Evolutionary conservation across 495 filamentous ascomycete genomes (phyloP).

Genomic region (Ramalina peruviana): DNA sequence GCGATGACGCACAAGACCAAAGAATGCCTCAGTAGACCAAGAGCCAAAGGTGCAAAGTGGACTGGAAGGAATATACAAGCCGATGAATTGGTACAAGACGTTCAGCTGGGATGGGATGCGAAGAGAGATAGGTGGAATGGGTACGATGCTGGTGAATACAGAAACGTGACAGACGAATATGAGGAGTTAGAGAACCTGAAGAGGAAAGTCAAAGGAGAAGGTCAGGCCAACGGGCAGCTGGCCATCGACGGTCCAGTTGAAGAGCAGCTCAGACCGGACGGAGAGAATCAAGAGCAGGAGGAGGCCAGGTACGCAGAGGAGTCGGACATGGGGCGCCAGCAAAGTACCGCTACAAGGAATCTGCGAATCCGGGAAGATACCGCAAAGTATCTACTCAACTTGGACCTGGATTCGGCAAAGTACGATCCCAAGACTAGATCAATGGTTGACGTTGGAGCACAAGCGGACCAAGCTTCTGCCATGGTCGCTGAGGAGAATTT

Average conservation of each 20-base stretch:
- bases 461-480: constrained; percentile 66
- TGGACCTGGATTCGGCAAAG: constrained; percentile 91
- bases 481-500: constrained; percentile 93
- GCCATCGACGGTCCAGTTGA: constrained; percentile 17
- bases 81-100: constrained; percentile 76
- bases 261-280: constrained; percentile 1
- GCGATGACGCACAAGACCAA: constrained; percentile 92
- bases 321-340: constrained; percentile 88
- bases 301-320: constrained; percentile 84
- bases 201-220: constrained; percentile 30
- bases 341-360: constrained; percentile 79
- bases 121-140: constrained; percentile 97
- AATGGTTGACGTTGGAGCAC: constrained; percentile 82
- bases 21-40: constrained; percentile 78
- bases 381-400: constrained; percentile 91
- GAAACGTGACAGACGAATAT: constrained; percentile 73
- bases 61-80: constrained; percentile 87
- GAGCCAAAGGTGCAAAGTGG: constrained; percentile 84
- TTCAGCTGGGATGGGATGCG: constrained; percentile 89
- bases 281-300: constrained; percentile 28
- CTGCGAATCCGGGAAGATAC: constrained; percentile 91
- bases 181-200: constrained; percentile 75
- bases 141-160: constrained; percentile 81
- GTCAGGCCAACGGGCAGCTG: constrained; percentile 4
- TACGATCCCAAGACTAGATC: constrained; percentile 95